phyloP scores from a whole-genome alignment of 2,329 filamentous ascomycete genomes.

The Pseudogymnoascus sp. region DNA sequence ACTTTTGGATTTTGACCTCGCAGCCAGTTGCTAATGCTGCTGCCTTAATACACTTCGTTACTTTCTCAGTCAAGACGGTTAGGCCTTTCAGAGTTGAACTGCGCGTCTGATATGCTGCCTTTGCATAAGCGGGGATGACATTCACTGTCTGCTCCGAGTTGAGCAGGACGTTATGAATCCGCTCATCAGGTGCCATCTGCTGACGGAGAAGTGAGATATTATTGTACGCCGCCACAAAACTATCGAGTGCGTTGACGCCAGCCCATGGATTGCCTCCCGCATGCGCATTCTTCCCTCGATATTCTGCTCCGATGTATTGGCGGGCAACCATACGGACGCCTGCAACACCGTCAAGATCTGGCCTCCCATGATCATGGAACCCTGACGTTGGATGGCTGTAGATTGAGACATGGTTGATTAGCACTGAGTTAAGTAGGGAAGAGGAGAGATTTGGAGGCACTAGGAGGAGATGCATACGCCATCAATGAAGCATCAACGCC shows the following conservation, averaged over 20 bases:
- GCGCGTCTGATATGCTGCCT: slow-evolving; percentile 37
- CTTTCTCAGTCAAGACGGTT: slow-evolving; percentile 33
- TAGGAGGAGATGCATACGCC: slow-evolving; percentile 33
- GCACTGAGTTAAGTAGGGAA: background rate
- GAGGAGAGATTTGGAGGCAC: too few relatives aligned
- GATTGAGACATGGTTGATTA: background rate
- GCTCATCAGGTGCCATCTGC: slow-evolving; percentile 43
- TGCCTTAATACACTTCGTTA: slow-evolving; percentile 40
- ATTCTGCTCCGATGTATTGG: slow-evolving; percentile 40
- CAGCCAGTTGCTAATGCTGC: slow-evolving; percentile 43
- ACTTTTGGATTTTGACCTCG: slow-evolving; percentile 34
- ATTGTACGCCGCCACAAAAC: slow-evolving; percentile 41
- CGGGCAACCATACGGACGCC: slow-evolving; percentile 43
- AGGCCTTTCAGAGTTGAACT: slow-evolving; percentile 36
- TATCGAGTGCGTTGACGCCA: slow-evolving; percentile 51
- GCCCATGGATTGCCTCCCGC: slow-evolving; percentile 48
- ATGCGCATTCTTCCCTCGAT: slow-evolving; percentile 46
- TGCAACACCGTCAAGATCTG: background rate
- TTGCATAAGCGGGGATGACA: slow-evolving; percentile 45
- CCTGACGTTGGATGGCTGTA: background rate
- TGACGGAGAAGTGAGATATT: slow-evolving; percentile 45
- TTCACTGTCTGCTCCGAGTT: slow-evolving; percentile 46
- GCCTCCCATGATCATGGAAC: too few relatives aligned
- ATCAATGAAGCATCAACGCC: slow-evolving; percentile 35
- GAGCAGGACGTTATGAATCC: slow-evolving; percentile 42